Base-by-base conservation (phyloP, 2,329 filamentous ascomycete genomes). In the Seiridium unicorne region DNA sequence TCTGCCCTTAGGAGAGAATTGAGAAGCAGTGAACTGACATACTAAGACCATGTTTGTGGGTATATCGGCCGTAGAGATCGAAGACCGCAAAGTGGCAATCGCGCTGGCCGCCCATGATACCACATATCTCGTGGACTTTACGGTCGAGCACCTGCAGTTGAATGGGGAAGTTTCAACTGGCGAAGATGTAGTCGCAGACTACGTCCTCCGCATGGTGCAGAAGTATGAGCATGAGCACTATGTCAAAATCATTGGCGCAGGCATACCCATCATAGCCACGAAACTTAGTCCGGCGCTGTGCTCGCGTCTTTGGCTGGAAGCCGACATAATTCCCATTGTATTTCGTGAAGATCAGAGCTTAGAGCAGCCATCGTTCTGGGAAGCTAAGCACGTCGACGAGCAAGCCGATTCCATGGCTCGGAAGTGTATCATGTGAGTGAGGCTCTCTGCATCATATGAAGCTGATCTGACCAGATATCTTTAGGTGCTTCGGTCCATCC, bases 391-490 rank as follows among this genome's bases (percentile, higher is more conserved):
- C n/a, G 81, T 93, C 4, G 91, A 93, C 67, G 91, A 95, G 71
- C 88, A 93, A 72, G 90, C 91, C 1, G 91, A 94, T 70, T 90
- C 89, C 0, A 90, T 93, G 84, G 89, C 88, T 1, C 82, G 91
- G 62, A 93, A 93, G 77, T 92, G 89, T 71, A 82, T 93, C 63
- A 84, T 88, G 88, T 90, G 74, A 74, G 83, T 76, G 26, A 38
- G 26, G 32, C 13, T 10, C 31, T 59, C 51, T 48, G 63, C 62
- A 36, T 58, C 56, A 55, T 54, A 34, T 11, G 34, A n/a, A 4
- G 9, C 4, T 32, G 13, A 34, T 44, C 36, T 38, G 11, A 26
- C 9, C 53, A 44, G n/a, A 42, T 48, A 66, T 44, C 1, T 62
- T 38, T 59, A 90, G 87, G 71, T 79, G 88, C 65, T 93, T 93